These are phyloP conservation scores for Thuja plicata DNA, from an alignment of 83 land plant genomes.

Conservation along the genomic window DNA sequence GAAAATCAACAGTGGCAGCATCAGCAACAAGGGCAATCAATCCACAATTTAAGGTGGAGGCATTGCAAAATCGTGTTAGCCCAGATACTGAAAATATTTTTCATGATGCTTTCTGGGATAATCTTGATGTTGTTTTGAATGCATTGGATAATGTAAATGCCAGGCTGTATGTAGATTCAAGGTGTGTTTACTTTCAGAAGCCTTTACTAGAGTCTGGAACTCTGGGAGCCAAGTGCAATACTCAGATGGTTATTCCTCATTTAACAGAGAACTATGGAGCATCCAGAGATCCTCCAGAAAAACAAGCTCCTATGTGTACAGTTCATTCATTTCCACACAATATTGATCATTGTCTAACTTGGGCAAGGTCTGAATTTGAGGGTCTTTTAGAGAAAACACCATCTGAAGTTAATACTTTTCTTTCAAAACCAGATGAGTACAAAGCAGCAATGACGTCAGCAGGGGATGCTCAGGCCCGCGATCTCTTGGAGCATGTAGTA, in stretches of 20 bases:
- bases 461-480: slow-evolving; percentile 94
- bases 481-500: slow-evolving; percentile 75
- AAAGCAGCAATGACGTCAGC: slow-evolving; percentile 60
- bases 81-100: slow-evolving; percentile 93
- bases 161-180: slow-evolving; percentile 80
- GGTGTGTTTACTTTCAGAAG: slow-evolving; percentile 94
- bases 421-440: slow-evolving; percentile 71
- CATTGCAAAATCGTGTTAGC: slow-evolving; percentile 78
- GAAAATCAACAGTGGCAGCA: slow-evolving; percentile 93
- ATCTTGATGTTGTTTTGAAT: slow-evolving; percentile 75
- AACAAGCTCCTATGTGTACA: slow-evolving; percentile 99
- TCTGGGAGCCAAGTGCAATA: slow-evolving; percentile 90
- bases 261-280: slow-evolving; percentile 95
- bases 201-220: slow-evolving; percentile 97
- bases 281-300: slow-evolving; percentile 98
- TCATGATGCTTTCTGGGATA: slow-evolving; percentile 91
- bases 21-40: slow-evolving; percentile 79
- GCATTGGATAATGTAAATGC: slow-evolving; percentile 96
- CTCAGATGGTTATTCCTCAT: slow-evolving; percentile 96
- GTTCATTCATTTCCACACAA: slow-evolving; percentile 97
- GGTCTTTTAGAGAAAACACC: slow-evolving; percentile 94
- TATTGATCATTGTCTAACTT: slow-evolving; percentile 93
- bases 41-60: slow-evolving; percentile 62
- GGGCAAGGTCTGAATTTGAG: slow-evolving; percentile 99
- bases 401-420: slow-evolving; percentile 76